Conservation (phyloP, 2,329 filamentous ascomycete genomes). For the Drechslerella dactyloides region DNA sequence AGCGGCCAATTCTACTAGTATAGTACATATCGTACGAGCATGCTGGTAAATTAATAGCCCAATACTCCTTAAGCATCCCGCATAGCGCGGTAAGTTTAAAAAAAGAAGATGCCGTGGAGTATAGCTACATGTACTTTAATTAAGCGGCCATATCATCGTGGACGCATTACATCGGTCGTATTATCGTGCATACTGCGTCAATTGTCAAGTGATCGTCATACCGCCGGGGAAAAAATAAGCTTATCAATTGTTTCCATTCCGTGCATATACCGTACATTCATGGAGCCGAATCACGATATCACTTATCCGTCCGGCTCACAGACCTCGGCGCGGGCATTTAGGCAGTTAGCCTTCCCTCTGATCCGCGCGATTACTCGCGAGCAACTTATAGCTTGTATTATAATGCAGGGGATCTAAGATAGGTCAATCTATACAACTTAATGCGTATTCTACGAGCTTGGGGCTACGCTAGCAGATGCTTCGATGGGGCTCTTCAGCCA, state of each 20-base stretch:
- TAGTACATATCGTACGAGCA: background rate
- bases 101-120: background rate
- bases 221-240: background rate
- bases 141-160: conserved; percentile 1
- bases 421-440: background rate
- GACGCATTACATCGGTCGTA: background rate
- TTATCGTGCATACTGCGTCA: background rate
- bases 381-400: background rate
- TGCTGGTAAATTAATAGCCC: too few relatives aligned
- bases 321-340: background rate
- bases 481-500: too few relatives aligned
- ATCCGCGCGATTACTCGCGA: background rate
- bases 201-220: background rate
- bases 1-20: conserved; percentile 6
- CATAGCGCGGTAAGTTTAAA: conserved; percentile 46
- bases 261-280: too few relatives aligned
- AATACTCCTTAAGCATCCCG: conserved; percentile 26
- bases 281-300: too few relatives aligned
- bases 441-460: too few relatives aligned
- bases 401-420: background rate
- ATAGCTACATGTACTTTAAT: too few relatives aligned
- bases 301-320: too few relatives aligned
- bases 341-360: background rate
- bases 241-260: background rate
- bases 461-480: too few relatives aligned